Evolutionary conservation across 257 asterid genomes (phyloP), one percentile per base, ranked within the genome.

Genomic region (Rauvolfia tetraphylla): DNA sequence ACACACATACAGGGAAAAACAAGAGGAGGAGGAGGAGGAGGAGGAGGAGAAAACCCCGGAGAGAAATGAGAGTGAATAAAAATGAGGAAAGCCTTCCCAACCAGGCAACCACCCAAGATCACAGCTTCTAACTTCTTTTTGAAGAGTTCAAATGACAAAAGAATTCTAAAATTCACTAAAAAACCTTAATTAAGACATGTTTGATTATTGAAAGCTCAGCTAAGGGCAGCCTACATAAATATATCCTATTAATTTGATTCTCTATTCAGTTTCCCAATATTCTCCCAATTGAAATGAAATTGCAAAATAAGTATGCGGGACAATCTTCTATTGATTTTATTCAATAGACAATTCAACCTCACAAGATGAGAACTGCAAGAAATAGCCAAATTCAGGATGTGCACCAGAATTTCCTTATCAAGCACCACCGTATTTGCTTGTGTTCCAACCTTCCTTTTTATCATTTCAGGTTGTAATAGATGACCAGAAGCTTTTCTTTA

Each of bases 401-500:
- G 31, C 53, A 91, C 95, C 91, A 78, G 74, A 42, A 65, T 59
- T 62, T 78, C 74, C 75, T 78, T 83, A 76, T 53, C 69, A 56
- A 20, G 13, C 29, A 29, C 29, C 31, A 59, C 13, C 7, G 29
- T 77, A 71, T 82, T 79, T 56, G 74, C 74, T 53, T 72, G 81
- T 63, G 58, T 46, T 42, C 65, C 80, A 54, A 79, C 88, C 71
- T 78, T 83, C 83, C 85, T 83, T 78, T 78, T 89, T 68, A 72
- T 75, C 78, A 83, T 82, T 85, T 77, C 89, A 81, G 79, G 87
- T 82, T 84, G 91, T 39, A 78, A 66, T 41, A 59, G 68, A 71
- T 76, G 80, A 79, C 84, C 85, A 49, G 42, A 76, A 58, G 83
- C 84, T 83, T 89, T 88, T 84, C 95, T 83, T 85, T 91, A 90